Evolutionary conservation across 2,329 filamentous ascomycete species (phyloP).

Genomic region (Aspergillus uvarum): DNA sequence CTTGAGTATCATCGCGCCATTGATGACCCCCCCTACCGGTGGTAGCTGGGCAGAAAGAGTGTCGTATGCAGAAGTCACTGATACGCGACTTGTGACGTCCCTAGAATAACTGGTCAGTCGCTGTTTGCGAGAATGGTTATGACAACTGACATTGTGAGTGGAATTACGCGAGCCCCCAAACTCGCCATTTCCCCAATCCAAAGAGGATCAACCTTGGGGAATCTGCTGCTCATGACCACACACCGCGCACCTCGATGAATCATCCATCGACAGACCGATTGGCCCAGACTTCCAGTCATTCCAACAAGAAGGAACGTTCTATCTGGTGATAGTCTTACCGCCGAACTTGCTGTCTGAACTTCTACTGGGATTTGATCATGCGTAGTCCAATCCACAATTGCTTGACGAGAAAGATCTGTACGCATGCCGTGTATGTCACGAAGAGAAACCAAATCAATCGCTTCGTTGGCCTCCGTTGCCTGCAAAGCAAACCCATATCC

Average conservation of each 20-base stretch:
- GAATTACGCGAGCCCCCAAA: not conserved
- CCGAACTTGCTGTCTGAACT: constrained; percentile 2
- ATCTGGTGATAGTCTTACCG: not conserved
- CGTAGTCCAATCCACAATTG: not conserved
- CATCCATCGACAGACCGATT: constrained; percentile 7
- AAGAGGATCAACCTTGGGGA: not conserved
- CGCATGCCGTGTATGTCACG: not conserved
- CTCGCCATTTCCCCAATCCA: constrained; percentile 6
- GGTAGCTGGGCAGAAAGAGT: not conserved
- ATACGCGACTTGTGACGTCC: constrained; percentile 2
- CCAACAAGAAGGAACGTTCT: constrained; percentile 5
- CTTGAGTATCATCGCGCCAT: constrained; percentile 5
- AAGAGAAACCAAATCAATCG: not conserved
- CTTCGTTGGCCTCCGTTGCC: not conserved
- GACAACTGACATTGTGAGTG: not conserved
- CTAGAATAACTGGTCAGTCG: not conserved
- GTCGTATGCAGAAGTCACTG: not conserved
- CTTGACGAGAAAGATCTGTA: not conserved
- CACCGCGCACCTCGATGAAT: not conserved
- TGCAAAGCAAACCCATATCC: constrained; percentile 4
- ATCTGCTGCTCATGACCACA: constrained; percentile 3
- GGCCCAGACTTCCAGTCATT: constrained; percentile 2
- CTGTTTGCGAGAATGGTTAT: not conserved
- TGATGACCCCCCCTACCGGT: not conserved
- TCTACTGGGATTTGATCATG: not conserved